These are phyloP conservation scores for Phytophthora capsici DNA, from an alignment of 352 stramenopile genomes.

Conservation along the genomic window DNA sequence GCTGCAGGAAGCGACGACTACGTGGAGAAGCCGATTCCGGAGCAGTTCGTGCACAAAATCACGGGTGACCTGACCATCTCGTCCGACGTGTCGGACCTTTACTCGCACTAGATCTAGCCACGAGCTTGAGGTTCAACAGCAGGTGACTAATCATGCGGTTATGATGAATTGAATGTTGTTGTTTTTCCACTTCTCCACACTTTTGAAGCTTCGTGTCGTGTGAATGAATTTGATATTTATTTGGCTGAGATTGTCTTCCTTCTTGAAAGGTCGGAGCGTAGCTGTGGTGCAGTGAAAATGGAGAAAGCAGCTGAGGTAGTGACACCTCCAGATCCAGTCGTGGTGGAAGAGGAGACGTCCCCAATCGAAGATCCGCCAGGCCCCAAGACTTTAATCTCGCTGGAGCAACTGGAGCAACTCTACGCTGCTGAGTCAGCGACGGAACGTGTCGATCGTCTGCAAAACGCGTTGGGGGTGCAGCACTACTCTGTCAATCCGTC, in stretches of 20 bases:
- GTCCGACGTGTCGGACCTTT: slow-evolving; percentile 96
- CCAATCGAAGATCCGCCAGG: slow-evolving; percentile 11
- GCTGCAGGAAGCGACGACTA: slow-evolving; percentile 84
- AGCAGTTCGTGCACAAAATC: slow-evolving; percentile 98
- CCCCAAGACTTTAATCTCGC: slow-evolving; percentile 36
- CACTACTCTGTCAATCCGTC: slow-evolving; percentile 62
- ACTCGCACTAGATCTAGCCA: slow-evolving; percentile 72
- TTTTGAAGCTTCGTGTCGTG: too few species aligned
- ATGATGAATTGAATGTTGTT: slow-evolving; percentile 1
- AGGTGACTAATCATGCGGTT: neutral
- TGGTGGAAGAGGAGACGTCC: slow-evolving; percentile 22
- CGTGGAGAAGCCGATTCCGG: slow-evolving; percentile 96
- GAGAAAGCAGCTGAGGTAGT: slow-evolving; percentile 17
- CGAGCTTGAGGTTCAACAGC: neutral
- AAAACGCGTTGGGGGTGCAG: slow-evolving; percentile 48
- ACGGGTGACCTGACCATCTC: slow-evolving; percentile 81
- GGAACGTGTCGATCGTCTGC: slow-evolving; percentile 43
- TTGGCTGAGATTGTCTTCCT: slow-evolving; percentile 17
- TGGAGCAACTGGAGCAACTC: slow-evolving; percentile 43
- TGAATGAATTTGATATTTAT: slow-evolving; percentile 36
- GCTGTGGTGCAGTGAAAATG: slow-evolving; percentile 17
- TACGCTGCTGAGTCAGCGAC: slow-evolving; percentile 20
- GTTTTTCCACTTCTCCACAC: neutral
- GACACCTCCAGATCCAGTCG: slow-evolving; percentile 3
- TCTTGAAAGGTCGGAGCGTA: slow-evolving; percentile 26